Evolutionary conservation across 2,329 filamentous ascomycete species (phyloP).

Genomic region (Ramichloridium luteum): DNA sequence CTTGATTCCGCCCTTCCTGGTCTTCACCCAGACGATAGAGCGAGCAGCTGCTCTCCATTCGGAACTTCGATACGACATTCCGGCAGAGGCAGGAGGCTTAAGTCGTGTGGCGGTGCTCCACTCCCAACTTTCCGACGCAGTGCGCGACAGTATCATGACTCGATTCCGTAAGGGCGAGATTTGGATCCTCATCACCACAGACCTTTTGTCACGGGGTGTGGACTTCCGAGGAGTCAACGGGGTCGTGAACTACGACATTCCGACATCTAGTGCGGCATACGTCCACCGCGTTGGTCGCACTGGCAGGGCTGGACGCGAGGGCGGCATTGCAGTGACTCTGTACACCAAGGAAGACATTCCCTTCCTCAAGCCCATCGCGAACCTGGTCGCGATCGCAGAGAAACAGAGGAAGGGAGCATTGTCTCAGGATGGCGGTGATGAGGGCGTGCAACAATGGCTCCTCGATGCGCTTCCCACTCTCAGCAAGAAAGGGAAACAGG

Average conservation of each 20-base stretch:
- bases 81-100: constrained; percentile 71
- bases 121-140: constrained; percentile 65
- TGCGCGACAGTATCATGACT: constrained; percentile 71
- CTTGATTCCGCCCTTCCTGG: constrained; percentile 76
- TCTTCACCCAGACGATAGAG: constrained; percentile 93
- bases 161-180: constrained; percentile 84
- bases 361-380: constrained; percentile 80
- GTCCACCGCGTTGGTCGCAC: constrained; percentile 90
- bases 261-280: constrained; percentile 78
- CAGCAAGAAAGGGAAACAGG: constrained; percentile 71
- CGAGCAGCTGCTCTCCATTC: constrained; percentile 76
- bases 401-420: constrained; percentile 42
- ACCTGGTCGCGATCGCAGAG: constrained; percentile 77
- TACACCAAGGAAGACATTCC: constrained; percentile 94
- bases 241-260: constrained; percentile 95
- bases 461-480: constrained; percentile 75
- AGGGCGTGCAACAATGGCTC: constrained; percentile 69
- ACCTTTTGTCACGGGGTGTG: constrained; percentile 80
- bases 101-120: constrained; percentile 82
- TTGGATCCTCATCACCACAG: constrained; percentile 93
- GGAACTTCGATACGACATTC: constrained; percentile 90
- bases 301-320: constrained; percentile 72
- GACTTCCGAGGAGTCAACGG: constrained; percentile 93
- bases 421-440: constrained; percentile 30
- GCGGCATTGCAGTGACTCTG: constrained; percentile 82